Evolutionary conservation across 768 basidiomycete genomes (phyloP), one percentile per base, ranked within the genome.

Genomic region (Suillus subluteus): DNA sequence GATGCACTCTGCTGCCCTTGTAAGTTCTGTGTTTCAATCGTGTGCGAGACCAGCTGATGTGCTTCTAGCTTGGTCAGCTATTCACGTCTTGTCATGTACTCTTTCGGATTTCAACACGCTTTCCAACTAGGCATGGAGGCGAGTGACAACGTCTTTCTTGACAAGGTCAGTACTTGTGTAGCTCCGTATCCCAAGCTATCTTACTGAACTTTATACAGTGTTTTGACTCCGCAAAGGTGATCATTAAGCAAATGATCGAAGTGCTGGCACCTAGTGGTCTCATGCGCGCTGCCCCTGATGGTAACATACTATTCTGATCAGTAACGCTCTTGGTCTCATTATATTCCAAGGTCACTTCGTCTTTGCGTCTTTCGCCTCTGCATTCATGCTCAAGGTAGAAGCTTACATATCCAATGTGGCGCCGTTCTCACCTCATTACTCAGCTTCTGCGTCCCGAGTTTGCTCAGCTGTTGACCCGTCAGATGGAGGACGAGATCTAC

Each of bases 21-120:
- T 93, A 76, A 69, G 89, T 77, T 6, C 18, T 58, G 55, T 58
- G 41, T n/a, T 38, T 62, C 18, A 21, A 35, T 58, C 5, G 21
- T 37, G 3, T 40, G 63, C 30, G 48, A 26, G 63, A 41, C 21
- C 40, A 68, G 58, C 50, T 62, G 62, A 72, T 69, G 63, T 69
- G 43, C 1, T 26, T 35, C 48, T 64, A 93, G 91, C 83, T 82
- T 91, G 52, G 88, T 90, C 65, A 86, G 81, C 35, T 94, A 94
- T 71, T 91, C 91, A 43, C 83, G 92, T 21, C 86, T 94, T 13
- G 92, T 94, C 59, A 92, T 94, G 91, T 92, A 86, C 72, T 94
- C 92, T 0, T 94, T 94, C 70, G 92, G 91, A 6, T 94, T 94
- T 78, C 92, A 94, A 69, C 89, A 93, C 70, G 91, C 91, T 2